Percentiles rank a stretch among this genome's conserved stretches.
Conservation (phyloP, 768 basidiomycete genomes). For the Mycena polygramma region DNA sequence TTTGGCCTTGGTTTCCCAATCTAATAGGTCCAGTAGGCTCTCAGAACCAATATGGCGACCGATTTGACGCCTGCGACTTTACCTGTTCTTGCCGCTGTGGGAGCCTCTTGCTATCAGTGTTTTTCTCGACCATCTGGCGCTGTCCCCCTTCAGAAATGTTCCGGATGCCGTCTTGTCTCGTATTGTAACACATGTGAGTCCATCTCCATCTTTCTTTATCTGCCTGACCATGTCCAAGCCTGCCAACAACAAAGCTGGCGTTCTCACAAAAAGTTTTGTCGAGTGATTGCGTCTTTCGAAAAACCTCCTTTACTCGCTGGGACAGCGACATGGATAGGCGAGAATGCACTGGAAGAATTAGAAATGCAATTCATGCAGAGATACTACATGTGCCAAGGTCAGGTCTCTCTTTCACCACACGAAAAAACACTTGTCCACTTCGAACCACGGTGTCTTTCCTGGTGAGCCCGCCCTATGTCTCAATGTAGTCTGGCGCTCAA, state of each 20-base stretch:
- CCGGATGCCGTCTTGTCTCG: slow-evolving; percentile 46
- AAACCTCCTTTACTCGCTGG: too few species aligned
- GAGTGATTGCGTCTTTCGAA: not conserved
- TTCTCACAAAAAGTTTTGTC: slow-evolving; percentile 4
- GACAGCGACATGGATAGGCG: not conserved
- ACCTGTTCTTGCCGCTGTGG: slow-evolving; percentile 2
- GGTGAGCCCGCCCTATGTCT: not conserved
- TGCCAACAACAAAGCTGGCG: slow-evolving; percentile 7
- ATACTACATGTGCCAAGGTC: not conserved
- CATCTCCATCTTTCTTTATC: not conserved
- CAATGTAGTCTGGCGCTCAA: not conserved
- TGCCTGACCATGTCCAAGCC: not conserved
- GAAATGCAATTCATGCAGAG: too few species aligned
- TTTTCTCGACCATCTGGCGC: not conserved
- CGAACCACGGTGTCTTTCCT: slow-evolving; percentile 6
- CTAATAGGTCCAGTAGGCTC: too few species aligned
- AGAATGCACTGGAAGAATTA: not conserved
- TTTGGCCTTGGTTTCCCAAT: too few species aligned
- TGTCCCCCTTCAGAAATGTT: slow-evolving; percentile 44
- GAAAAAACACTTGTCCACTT: not conserved
- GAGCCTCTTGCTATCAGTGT: slow-evolving; percentile 1
- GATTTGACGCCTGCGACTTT: not conserved
- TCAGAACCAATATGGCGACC: too few species aligned
- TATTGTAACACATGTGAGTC: slow-evolving; percentile 50
- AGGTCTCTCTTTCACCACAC: not conserved